These are phyloP conservation scores for Hordeum pubiflorum DNA, from an alignment of 202 grass and related monocot species.

Conservation along the genomic window DNA sequence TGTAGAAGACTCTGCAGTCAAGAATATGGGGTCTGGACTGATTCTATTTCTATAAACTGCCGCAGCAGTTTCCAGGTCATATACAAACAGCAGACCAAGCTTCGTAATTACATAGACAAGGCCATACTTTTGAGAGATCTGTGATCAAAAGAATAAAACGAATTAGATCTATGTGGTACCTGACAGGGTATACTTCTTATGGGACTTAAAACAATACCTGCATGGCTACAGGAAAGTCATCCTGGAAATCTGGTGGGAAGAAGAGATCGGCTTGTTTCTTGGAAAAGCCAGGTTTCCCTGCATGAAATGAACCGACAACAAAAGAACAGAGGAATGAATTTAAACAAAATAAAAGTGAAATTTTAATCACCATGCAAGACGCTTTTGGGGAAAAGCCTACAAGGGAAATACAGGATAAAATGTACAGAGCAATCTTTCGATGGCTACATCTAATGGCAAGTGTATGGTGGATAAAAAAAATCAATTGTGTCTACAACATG, in stretches of 20 bases:
- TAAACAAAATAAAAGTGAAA: background rate
- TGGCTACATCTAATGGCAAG: too few relatives aligned
- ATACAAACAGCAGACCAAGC: constrained; percentile 92
- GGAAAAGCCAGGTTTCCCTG: constrained; percentile 77
- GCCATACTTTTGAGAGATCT: constrained; percentile 76
- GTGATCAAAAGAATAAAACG: background rate
- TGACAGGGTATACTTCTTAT: background rate
- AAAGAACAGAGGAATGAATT: background rate
- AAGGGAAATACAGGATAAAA: background rate
- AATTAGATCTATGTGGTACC: constrained; percentile 1
- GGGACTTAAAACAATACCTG: constrained; percentile 45
- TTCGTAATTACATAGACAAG: constrained; percentile 86
- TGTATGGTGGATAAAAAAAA: too few relatives aligned
- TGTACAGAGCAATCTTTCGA: too few relatives aligned
- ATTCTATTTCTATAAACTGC: constrained; percentile 93
- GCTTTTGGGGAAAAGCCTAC: background rate
- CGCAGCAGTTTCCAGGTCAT: constrained; percentile 77
- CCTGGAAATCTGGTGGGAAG: constrained; percentile 91
- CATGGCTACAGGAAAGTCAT: constrained; percentile 94
- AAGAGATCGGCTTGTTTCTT: constrained; percentile 94
- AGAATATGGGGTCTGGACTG: constrained; percentile 92
- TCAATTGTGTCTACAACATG: too few relatives aligned
- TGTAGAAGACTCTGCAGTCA: constrained; percentile 68
- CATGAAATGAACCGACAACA: constrained; percentile 19
- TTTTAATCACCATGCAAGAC: background rate